Base-by-base conservation (phyloP, 495 filamentous ascomycete species). In the Aspergillus bridgeri region DNA sequence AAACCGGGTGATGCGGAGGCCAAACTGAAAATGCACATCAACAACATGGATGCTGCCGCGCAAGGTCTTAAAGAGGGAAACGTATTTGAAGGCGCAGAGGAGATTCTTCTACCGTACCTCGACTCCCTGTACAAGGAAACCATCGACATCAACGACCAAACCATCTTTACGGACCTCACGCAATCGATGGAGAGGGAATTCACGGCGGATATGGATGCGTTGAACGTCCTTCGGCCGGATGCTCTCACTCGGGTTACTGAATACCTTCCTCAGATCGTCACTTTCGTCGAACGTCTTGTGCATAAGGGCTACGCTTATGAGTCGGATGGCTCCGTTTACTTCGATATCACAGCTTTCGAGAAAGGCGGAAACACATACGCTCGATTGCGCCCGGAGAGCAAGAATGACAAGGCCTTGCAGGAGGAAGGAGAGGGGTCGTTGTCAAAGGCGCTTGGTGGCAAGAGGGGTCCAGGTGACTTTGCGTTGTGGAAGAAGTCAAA, bases 401-500 rank as follows among this genome's bases (percentile, higher is more conserved):
- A 87, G 25, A 90, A 90, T 53, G 86, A 98, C 68, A 86, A 89
- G 67, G 84, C 85, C 6, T 73, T 96, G 22, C 83, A 88, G 57
- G 92, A 89, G 4, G 93, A 98, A 65, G 94, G 94, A 23, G 94
- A 98, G 61, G 94, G 94, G 2, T 84, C 91, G 0, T 67, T 98
- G 46, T 83, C 87, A 1, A 88, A 88, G 71, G 83, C 79, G 42
- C 81, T 74, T 18, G 81, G 67, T 53, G 86, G 75, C 76, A 95
- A 96, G 70, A 83, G 84, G 24, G 83, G 83, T 7, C 73, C 83
- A 2, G 84, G 85, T 3, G 93, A 98, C 66, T 98, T 98, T 72
- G 94, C 92, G 2, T 78, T 98, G 4, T 96, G 92, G 93, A 98
- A 98, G 74, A 83, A 88, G 42, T 91, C 87, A 0, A 97, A 95